Percentiles rank a stretch among this genome's conserved stretches.
Conservation (phyloP, 1,284 basidiomycete genomes). For the Sporisorium sorghi region DNA sequence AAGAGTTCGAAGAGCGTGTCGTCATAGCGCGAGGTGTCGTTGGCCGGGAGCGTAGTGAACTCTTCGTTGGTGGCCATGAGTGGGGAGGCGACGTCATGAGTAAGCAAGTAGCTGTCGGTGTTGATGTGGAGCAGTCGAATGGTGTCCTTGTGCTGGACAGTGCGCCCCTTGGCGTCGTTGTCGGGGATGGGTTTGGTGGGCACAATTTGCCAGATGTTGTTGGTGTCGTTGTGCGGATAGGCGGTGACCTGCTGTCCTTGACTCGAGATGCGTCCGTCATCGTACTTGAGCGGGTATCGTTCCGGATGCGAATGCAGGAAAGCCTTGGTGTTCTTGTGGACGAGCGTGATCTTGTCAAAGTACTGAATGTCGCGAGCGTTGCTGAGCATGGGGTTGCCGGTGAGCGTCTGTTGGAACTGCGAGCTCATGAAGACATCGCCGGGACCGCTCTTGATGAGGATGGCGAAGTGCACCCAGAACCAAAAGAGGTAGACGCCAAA, state of each 20-base stretch:
- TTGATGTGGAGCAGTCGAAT: constrained; percentile 89
- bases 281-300: constrained; percentile 90
- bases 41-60: constrained; percentile 77
- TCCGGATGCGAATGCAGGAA: constrained; percentile 93
- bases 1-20: constrained; percentile 70
- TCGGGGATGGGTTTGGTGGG: constrained; percentile 80
- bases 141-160: constrained; percentile 87
- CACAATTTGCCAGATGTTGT: constrained; percentile 95
- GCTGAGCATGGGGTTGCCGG: constrained; percentile 89
- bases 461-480: constrained; percentile 95
- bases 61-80: constrained; percentile 98
- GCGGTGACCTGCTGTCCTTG: constrained; percentile 99
- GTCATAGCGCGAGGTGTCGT: constrained; percentile 70
- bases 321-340: constrained; percentile 91
- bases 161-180: constrained; percentile 79
- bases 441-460: constrained; percentile 88
- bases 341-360: constrained; percentile 86
- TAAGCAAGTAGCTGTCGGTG: constrained; percentile 85
- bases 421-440: constrained; percentile 98
- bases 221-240: constrained; percentile 89
- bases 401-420: constrained; percentile 94
- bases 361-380: constrained; percentile 93
- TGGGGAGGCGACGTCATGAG: constrained; percentile 97
- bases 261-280: constrained; percentile 93
- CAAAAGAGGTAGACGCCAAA: constrained; percentile 91